Conservation (phyloP, 768 basidiomycete genomes). For the Rhodosporidiobolus odoratus region DNA sequence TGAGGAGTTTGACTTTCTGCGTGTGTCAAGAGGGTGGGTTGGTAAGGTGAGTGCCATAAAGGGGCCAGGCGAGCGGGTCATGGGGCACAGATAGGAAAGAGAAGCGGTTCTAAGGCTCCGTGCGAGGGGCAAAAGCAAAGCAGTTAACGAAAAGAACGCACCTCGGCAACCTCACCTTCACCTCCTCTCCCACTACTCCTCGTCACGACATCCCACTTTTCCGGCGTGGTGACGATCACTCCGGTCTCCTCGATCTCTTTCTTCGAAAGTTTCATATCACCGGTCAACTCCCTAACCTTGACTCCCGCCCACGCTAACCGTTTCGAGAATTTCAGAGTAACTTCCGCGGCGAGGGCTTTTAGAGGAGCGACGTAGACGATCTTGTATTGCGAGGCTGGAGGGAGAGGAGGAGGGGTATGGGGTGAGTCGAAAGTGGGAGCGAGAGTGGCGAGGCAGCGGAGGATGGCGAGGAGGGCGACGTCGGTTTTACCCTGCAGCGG, state of each 20-base stretch:
- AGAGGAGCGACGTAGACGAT: slow-evolving; percentile 98
- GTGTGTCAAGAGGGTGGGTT: no score
- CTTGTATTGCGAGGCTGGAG: slow-evolving; percentile 66
- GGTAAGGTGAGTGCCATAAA: not conserved
- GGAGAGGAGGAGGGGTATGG: slow-evolving; percentile 15
- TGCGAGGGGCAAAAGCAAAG: not conserved
- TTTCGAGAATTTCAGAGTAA: slow-evolving; percentile 85
- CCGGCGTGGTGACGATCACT: slow-evolving; percentile 96
- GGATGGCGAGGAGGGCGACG: slow-evolving; percentile 86
- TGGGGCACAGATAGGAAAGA: not conserved
- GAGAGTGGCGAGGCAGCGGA: slow-evolving; percentile 52
- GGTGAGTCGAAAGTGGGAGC: slow-evolving; percentile 3
- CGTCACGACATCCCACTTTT: slow-evolving; percentile 99
- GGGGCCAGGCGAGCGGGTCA: not conserved
- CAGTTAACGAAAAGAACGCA: slow-evolving; percentile 6
- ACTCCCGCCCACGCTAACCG: slow-evolving; percentile 82
- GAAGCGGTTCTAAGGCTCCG: not conserved
- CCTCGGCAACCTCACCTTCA: slow-evolving; percentile 90
- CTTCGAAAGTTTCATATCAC: slow-evolving; percentile 96
- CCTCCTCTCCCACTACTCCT: slow-evolving; percentile 74
- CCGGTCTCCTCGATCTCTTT: slow-evolving; percentile 91
- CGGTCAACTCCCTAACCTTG: slow-evolving; percentile 79
- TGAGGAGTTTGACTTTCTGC: slow-evolving; percentile 84
- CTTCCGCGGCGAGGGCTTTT: slow-evolving; percentile 95
- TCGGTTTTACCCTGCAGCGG: slow-evolving; percentile 87